Conservation (phyloP, 2,329 filamentous ascomycete genomes). For the Drechslerella stenobrocha region DNA sequence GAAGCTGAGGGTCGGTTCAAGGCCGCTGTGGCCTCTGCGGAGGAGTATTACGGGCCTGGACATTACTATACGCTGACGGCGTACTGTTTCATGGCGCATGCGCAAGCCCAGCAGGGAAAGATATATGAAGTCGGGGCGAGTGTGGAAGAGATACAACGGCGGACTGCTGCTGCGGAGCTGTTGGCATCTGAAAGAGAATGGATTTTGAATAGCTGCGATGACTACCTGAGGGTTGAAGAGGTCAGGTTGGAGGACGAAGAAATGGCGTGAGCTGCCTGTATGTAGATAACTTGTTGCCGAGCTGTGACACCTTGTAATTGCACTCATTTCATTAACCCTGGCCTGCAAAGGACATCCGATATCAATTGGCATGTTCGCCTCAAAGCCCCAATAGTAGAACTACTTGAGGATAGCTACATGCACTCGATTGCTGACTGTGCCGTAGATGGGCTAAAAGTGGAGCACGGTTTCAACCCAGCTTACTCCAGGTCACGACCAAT, state of each 20-base stretch:
- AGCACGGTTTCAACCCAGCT: too few species aligned
- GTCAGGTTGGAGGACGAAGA: not conserved
- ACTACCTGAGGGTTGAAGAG: conserved; percentile 2
- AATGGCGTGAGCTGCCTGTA: not conserved
- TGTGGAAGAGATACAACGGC: not conserved
- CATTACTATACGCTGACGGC: conserved; percentile 1
- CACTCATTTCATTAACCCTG: too few species aligned
- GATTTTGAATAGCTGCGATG: not conserved
- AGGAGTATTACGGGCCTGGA: not conserved
- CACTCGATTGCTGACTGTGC: too few species aligned
- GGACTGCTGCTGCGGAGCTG: not conserved
- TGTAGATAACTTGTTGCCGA: too few species aligned
- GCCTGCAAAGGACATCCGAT: too few species aligned
- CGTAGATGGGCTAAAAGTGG: too few species aligned
- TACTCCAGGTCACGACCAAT: too few species aligned
- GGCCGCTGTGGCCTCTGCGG: not conserved
- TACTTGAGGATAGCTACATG: too few species aligned
- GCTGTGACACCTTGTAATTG: too few species aligned
- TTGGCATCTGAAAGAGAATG: not conserved
- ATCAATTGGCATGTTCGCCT: too few species aligned
- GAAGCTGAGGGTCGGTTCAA: not conserved
- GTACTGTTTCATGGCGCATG: conserved; percentile 1
- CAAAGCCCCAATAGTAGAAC: too few species aligned
- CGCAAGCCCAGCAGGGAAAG: conserved; percentile 1
- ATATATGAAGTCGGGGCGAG: not conserved